These are phyloP conservation scores for Saksenaea oblongispora DNA, from an alignment of 371 early-diverging fungal genomes.

Conservation along the genomic window DNA sequence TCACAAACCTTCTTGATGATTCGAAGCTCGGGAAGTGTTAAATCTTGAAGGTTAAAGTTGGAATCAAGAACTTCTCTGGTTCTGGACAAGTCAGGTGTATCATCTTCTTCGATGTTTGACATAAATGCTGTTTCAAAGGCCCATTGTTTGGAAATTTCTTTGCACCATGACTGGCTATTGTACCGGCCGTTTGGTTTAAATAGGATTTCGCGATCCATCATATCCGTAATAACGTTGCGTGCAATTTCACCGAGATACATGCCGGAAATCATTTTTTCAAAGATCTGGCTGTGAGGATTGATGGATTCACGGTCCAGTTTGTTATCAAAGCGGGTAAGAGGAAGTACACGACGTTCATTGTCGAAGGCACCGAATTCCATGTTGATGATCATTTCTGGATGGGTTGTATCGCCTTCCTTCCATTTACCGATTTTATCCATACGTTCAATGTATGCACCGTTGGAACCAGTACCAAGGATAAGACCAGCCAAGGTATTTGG, in stretches of 20 bases:
- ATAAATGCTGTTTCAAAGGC: constrained; percentile 90
- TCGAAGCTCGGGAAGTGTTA: constrained; percentile 77
- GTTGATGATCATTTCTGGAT: constrained; percentile 87
- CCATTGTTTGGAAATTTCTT: constrained; percentile 72
- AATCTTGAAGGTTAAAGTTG: constrained; percentile 62
- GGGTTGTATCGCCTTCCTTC: constrained; percentile 44
- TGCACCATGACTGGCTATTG: constrained; percentile 58
- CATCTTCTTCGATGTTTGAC: constrained; percentile 89
- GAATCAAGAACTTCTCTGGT: constrained; percentile 80
- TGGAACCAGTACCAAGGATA: constrained; percentile 96
- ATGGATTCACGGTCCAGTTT: constrained; percentile 81
- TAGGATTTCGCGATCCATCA: constrained; percentile 80
- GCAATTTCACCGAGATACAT: constrained; percentile 95
- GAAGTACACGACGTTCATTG: constrained; percentile 75
- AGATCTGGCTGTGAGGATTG: constrained; percentile 81
- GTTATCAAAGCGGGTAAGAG: constrained; percentile 84
- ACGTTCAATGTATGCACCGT: constrained; percentile 92
- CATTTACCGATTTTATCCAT: constrained; percentile 75
- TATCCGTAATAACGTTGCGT: constrained; percentile 76
- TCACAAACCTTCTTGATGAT: constrained; percentile 84
- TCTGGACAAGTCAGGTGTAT: constrained; percentile 58
- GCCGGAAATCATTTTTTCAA: constrained; percentile 95
- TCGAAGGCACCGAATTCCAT: constrained; percentile 93
- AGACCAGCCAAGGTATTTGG: constrained; percentile 86
- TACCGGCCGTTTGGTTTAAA: constrained; percentile 42